These are phyloP conservation scores for Comarum palustre DNA, from an alignment of 306 rosid species.

Conservation along the genomic window DNA sequence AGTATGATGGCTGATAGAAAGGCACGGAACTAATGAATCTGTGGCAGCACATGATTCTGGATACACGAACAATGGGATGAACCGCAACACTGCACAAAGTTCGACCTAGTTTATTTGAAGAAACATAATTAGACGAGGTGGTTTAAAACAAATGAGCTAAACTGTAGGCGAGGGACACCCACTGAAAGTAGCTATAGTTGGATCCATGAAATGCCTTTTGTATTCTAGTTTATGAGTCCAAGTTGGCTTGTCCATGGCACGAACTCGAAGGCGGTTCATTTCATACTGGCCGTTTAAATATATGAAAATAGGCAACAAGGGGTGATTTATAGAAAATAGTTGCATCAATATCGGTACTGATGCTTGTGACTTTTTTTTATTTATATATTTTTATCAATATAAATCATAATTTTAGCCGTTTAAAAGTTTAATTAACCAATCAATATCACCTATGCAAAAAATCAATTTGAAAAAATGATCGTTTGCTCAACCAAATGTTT, in stretches of 20 bases:
- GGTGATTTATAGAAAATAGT: too few species aligned
- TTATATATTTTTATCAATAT: too few species aligned
- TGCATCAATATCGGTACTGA: too few species aligned
- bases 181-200: neutral
- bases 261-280: too few species aligned
- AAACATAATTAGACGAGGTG: conserved; percentile 6
- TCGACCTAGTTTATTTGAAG: neutral
- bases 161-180: conserved; percentile 4
- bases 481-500: too few species aligned
- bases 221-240: neutral
- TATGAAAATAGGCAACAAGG: neutral
- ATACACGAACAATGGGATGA: neutral
- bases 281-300: neutral
- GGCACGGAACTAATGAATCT: neutral
- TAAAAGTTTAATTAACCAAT: too few species aligned
- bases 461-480: too few species aligned
- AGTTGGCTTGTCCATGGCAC: too few species aligned
- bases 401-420: too few species aligned
- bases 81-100: neutral
- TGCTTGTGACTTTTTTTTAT: too few species aligned
- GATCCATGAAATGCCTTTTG: neutral
- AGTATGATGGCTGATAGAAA: too few species aligned
- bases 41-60: neutral
- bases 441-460: too few species aligned
- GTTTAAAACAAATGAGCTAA: neutral